These are phyloP conservation scores for Solanum hybrid DNA, from an alignment of 305 asterid genomes.

Conservation along the genomic window DNA sequence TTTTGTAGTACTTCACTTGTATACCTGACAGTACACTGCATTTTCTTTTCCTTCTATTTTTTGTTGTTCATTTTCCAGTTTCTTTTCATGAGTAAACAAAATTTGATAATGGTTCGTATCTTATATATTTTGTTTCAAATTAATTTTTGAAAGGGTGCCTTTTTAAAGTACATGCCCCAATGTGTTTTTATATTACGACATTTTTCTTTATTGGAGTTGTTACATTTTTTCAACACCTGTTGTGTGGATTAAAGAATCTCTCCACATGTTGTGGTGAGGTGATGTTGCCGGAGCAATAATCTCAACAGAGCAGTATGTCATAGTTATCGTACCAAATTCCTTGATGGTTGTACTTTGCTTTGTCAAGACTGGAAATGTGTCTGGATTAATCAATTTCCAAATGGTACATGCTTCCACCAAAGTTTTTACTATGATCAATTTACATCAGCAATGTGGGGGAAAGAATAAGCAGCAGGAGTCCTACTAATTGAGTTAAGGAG, in stretches of 20 bases:
- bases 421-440: not conserved
- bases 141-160: not conserved
- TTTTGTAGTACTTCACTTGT: constrained; percentile 6
- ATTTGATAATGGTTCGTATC: not conserved
- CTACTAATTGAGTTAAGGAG: not conserved
- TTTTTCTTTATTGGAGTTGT: not conserved
- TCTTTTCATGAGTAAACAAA: not conserved
- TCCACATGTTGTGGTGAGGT: not conserved
- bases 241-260: not conserved
- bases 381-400: not conserved
- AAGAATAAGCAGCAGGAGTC: not conserved
- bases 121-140: not conserved
- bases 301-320: not conserved
- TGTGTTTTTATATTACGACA: not conserved
- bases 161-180: not conserved
- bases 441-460: not conserved
- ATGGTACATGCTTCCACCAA: not conserved
- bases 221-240: too few relatives aligned
- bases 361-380: not conserved
- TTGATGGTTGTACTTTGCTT: not conserved
- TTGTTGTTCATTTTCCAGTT: not conserved
- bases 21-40: constrained; percentile 6
- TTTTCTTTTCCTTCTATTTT: constrained; percentile 7
- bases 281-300: not conserved
- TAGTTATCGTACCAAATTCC: not conserved